Base-by-base conservation (phyloP, 192 early-diverging fungal species). In the Entophlyctis luteolus region DNA sequence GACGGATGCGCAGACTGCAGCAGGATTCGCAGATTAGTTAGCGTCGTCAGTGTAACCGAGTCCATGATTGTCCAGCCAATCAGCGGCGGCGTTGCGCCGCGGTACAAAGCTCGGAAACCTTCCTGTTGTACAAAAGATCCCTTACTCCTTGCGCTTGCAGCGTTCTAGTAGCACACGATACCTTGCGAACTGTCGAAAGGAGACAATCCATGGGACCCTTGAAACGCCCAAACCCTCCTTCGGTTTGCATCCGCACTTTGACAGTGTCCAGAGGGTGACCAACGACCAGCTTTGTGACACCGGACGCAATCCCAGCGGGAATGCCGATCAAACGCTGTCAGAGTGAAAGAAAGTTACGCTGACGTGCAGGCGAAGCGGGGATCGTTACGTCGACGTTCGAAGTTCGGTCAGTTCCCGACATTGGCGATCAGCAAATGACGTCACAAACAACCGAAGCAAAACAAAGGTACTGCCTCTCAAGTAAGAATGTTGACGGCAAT, bases 21-120 rank as follows among this genome's bases (percentile, higher is more conserved):
- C 25, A 90, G 75, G 56, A 92, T 62, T 14, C 89, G 85, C 67
- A 90, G 82, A 76, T 93, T 92, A 31, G 90, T 90, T 39, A 96
- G 72, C 1, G 91, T 89, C 27, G 93, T 93, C 57, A 96, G 75
- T 79, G 88, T 90, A 48, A 59, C 56, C 31, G 62, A 70, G 65
- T 95, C 92, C 92, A 95, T 93, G 50, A 91, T 77, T 1, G 87
- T 86, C 92, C 93, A 97, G 12, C 94, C 94, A 49, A 97, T 68
- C 47, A 97, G 72, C 20, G 94, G 94, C 8, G 92, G 91, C 23
- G 91, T 93, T 14, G 93, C 91, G 45, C 95, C 94, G 71, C 93
- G 93, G 79, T 97, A 97, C 3, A 97, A 79, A 6, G 90, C 93
- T 3, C 86, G 73, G 46, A 79, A 57, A 3, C 79, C 79, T 74